Evolutionary conservation across 306 rosid species (phyloP).

Genomic region (Vigna nakashimae): DNA sequence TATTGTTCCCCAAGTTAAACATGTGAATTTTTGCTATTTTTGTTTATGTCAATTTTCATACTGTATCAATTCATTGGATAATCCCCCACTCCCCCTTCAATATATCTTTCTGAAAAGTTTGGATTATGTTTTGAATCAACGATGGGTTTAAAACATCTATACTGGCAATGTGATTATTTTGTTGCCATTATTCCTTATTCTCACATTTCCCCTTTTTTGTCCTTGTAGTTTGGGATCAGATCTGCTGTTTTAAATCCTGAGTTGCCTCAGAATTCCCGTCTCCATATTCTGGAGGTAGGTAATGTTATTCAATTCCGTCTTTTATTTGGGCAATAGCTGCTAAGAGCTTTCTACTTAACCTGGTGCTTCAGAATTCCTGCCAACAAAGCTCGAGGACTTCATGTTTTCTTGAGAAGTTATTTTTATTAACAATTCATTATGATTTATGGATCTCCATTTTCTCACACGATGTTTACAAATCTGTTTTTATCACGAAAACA

Average conservation of each 20-base stretch:
- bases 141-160: conserved; percentile 4
- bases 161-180: conserved; percentile 31
- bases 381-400: conserved; percentile 37
- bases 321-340: conserved; percentile 25
- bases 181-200: conserved; percentile 10
- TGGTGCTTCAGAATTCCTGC: conserved; percentile 28
- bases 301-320: conserved; percentile 11
- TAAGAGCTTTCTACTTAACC: conserved; percentile 2
- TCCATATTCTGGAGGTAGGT: conserved; percentile 93
- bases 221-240: conserved; percentile 84
- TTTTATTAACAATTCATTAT: conserved; percentile 16
- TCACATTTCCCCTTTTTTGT: conserved; percentile 18
- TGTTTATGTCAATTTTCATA: conserved; percentile 19
- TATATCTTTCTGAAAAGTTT: conserved; percentile 14
- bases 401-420: background rate
- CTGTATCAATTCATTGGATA: conserved; percentile 15
- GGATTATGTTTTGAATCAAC: conserved; percentile 18
- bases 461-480: conserved; percentile 31
- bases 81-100: background rate
- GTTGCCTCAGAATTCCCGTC: conserved; percentile 98
- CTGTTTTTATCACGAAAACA: conserved; percentile 60
- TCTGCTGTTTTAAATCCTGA: conserved; percentile 96
- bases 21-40: background rate
- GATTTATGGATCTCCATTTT: conserved; percentile 27
- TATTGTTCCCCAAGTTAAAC: background rate